Percentiles rank a stretch among this genome's conserved stretches.
phyloP scores from a whole-genome alignment of 495 filamentous ascomycete genomes.

The Durotheca rogersii region DNA sequence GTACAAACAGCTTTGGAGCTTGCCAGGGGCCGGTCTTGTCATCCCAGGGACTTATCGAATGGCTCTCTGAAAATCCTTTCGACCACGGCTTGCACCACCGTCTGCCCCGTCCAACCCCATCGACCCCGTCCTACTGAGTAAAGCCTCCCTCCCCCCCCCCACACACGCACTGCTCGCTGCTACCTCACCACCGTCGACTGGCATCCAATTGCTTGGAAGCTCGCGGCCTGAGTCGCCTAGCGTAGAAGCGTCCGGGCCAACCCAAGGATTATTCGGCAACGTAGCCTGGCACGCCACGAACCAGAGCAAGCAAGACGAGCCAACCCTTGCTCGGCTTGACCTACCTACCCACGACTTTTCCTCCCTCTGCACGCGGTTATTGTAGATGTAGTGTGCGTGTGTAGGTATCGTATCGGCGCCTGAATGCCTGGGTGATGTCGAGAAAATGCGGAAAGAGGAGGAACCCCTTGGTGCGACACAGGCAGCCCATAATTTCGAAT shows the following conservation, averaged over 20 bases:
- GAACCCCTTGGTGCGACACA: slow-evolving; percentile 40
- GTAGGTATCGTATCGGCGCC: slow-evolving; percentile 26
- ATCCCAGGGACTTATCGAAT: slow-evolving; percentile 25
- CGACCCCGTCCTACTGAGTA: background rate
- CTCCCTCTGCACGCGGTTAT: slow-evolving; percentile 6
- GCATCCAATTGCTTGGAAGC: slow-evolving; percentile 30
- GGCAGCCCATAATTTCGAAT: slow-evolving; percentile 36
- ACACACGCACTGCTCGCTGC: slow-evolving; percentile 28
- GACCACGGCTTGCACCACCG: slow-evolving; percentile 9
- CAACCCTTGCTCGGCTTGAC: slow-evolving; percentile 29
- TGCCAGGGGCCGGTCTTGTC: slow-evolving; percentile 27
- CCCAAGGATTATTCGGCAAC: slow-evolving; percentile 33
- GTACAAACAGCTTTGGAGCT: slow-evolving; percentile 29
- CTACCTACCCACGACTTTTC: slow-evolving; percentile 16
- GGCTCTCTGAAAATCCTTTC: slow-evolving; percentile 24
- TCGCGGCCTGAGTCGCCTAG: slow-evolving; percentile 26
- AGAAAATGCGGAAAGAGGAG: slow-evolving; percentile 37
- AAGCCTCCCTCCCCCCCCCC: slow-evolving; percentile 23
- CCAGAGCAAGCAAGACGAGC: background rate
- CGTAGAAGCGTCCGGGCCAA: slow-evolving; percentile 16
- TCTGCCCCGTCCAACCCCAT: slow-evolving; percentile 6
- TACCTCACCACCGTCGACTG: slow-evolving; percentile 29
- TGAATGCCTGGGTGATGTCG: slow-evolving; percentile 34
- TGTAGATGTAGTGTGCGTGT: too few species aligned
- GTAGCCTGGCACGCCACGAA: slow-evolving; percentile 19